These are phyloP conservation scores for Eimeria acervulina DNA, from an alignment of 169 alveolate genomes.

Conservation along the genomic window DNA sequence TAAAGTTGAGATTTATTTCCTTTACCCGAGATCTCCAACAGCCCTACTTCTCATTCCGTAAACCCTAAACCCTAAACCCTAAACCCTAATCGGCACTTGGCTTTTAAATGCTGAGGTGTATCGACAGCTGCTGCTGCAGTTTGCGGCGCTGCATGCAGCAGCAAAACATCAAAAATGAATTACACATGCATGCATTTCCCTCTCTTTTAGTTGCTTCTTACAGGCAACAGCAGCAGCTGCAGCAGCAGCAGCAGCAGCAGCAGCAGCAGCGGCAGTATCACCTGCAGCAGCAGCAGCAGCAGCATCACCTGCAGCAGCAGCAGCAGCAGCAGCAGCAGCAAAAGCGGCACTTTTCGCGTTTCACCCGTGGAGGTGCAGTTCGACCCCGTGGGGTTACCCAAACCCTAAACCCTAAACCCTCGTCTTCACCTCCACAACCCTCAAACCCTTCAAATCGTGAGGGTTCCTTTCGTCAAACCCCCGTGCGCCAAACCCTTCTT, in stretches of 20 bases:
- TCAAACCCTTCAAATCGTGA: no score
- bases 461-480: no score
- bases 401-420: slow-evolving; percentile 45
- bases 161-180: no score
- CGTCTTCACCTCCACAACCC: background rate
- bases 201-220: no score
- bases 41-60: no score
- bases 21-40: no score
- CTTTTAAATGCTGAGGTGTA: background rate
- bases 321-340: slow-evolving; percentile 44
- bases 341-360: background rate
- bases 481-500: no score
- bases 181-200: no score
- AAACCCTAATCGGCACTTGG: background rate
- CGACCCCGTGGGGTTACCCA: background rate
- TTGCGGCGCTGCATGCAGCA: no score
- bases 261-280: slow-evolving; percentile 24
- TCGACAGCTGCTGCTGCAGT: slow-evolving; percentile 18
- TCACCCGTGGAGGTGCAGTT: no score
- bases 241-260: slow-evolving; percentile 49
- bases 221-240: slow-evolving; percentile 24
- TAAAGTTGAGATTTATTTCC: no score
- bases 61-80: slow-evolving; percentile 33
- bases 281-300: slow-evolving; percentile 3
- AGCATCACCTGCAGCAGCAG: background rate